Percentiles rank a stretch among this genome's conserved stretches.
These are phyloP conservation scores for Mycena capillaripes DNA, from an alignment of 768 basidiomycete genomes.

Conservation along the genomic window DNA sequence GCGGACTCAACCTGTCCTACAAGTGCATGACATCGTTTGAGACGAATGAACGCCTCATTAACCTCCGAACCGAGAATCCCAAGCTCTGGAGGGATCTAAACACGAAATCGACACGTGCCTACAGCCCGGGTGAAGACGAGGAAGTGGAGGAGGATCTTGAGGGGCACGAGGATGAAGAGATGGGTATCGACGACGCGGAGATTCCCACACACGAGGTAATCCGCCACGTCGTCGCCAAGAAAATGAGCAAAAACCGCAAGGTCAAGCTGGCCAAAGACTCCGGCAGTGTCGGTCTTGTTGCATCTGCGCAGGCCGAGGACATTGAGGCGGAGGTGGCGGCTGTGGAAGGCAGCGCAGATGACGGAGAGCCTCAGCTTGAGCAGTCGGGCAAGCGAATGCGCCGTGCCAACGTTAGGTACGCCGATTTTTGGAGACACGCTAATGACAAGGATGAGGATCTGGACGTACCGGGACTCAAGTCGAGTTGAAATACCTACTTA, in stretches of 20 bases:
- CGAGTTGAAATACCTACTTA: too few species aligned
- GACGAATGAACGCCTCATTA: constrained; percentile 5
- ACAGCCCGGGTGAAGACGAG: constrained; percentile 3
- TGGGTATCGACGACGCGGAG: constrained; percentile 6
- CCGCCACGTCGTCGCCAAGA: neutral
- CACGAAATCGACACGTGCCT: neutral
- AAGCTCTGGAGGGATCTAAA: constrained; percentile 2
- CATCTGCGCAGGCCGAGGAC: too few species aligned
- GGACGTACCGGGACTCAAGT: too few species aligned
- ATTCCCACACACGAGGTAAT: constrained; percentile 14
- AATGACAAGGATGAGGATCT: too few species aligned
- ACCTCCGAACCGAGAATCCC: constrained; percentile 6
- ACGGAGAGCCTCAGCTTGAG: too few species aligned
- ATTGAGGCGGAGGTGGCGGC: too few species aligned
- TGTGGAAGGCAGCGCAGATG: too few species aligned
- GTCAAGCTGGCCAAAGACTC: neutral
- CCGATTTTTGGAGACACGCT: too few species aligned
- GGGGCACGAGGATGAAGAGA: neutral
- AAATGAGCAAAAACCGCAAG: neutral
- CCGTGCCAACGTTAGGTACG: too few species aligned
- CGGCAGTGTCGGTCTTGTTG: neutral
- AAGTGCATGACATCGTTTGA: constrained; percentile 31
- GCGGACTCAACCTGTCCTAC: constrained; percentile 38
- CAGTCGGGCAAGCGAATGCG: neutral
- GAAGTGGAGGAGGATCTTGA: constrained; percentile 4